Evolutionary conservation across 192 early-diverging fungal species (phyloP).

Genomic region (Coemansia pectinata): DNA sequence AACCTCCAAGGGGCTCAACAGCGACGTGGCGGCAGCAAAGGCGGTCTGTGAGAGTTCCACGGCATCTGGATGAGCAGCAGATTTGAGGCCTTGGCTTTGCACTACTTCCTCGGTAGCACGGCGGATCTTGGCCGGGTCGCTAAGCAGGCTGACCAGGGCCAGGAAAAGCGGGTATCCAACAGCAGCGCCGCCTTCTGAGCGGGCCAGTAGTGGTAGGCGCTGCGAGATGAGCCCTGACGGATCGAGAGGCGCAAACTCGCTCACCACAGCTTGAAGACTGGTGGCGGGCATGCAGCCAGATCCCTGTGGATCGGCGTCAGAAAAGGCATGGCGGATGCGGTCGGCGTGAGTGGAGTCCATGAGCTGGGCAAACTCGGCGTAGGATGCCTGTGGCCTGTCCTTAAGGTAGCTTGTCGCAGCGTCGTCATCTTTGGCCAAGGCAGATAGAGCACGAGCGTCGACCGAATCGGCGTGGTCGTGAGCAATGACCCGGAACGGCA

Average conservation of each 20-base stretch:
- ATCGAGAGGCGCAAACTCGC: slow-evolving; percentile 40
- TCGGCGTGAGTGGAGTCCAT: slow-evolving; percentile 30
- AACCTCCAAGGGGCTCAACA: slow-evolving; percentile 54
- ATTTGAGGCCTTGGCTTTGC: background rate
- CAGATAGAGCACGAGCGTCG: slow-evolving; percentile 11
- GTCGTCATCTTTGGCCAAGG: slow-evolving; percentile 19
- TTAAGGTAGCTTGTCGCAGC: slow-evolving; percentile 29
- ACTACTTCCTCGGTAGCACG: slow-evolving; percentile 45
- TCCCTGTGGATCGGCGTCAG: slow-evolving; percentile 19
- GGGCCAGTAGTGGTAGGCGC: slow-evolving; percentile 43
- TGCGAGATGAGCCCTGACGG: slow-evolving; percentile 18
- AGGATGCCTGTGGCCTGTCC: slow-evolving; percentile 20
- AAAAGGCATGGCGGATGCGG: slow-evolving; percentile 45
- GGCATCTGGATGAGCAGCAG: background rate
- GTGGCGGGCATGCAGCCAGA: slow-evolving; percentile 42
- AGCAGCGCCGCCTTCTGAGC: slow-evolving; percentile 15
- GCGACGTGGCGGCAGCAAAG: slow-evolving; percentile 16
- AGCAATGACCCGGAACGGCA: slow-evolving; percentile 52
- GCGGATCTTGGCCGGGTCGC: slow-evolving; percentile 42
- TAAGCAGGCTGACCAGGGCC: slow-evolving; percentile 50
- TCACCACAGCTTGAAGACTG: slow-evolving; percentile 34
- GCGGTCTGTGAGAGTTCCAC: slow-evolving; percentile 12
- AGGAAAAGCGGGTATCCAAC: slow-evolving; percentile 59
- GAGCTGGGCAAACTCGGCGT: slow-evolving; percentile 50
- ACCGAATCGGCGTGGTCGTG: slow-evolving; percentile 9